phyloP scores from a whole-genome alignment of 2,329 filamentous ascomycete species.

The Fusarium sp. region DNA sequence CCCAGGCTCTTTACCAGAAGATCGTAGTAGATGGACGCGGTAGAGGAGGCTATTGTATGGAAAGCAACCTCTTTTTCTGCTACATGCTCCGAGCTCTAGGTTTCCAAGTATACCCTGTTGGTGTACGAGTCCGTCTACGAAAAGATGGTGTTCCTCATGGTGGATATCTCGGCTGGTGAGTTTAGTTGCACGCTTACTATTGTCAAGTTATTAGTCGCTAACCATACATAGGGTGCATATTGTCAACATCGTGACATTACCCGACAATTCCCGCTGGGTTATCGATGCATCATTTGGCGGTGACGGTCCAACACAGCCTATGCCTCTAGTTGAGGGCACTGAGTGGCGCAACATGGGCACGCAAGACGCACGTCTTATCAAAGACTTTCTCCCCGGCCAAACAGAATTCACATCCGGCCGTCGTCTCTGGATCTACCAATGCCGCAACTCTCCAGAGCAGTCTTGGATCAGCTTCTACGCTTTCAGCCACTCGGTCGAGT shows the following conservation, averaged over 20 bases:
- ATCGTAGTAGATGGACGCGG: slow-evolving; percentile 58
- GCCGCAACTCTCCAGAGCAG: slow-evolving; percentile 62
- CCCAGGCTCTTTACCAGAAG: slow-evolving; percentile 63
- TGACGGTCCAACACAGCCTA: slow-evolving; percentile 69
- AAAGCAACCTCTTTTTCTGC: slow-evolving; percentile 67
- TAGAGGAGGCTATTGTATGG: slow-evolving; percentile 73
- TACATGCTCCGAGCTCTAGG: slow-evolving; percentile 65
- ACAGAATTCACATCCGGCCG: slow-evolving; percentile 55
- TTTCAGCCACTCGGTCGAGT: slow-evolving; percentile 73
- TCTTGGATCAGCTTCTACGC: slow-evolving; percentile 72
- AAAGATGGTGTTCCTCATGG: slow-evolving; percentile 56
- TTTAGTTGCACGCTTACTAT: slow-evolving; percentile 13
- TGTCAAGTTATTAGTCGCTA: slow-evolving; percentile 30
- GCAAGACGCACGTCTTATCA: slow-evolving; percentile 67
- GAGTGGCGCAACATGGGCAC: slow-evolving; percentile 65
- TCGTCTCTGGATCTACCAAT: slow-evolving; percentile 74
- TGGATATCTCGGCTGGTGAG: slow-evolving; percentile 63
- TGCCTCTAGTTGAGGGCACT: slow-evolving; percentile 63
- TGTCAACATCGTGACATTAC: slow-evolving; percentile 70
- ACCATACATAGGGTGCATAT: slow-evolving; percentile 62
- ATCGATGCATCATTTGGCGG: slow-evolving; percentile 76
- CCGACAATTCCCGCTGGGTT: slow-evolving; percentile 62
- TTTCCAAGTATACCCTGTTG: slow-evolving; percentile 67
- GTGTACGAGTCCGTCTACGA: slow-evolving; percentile 62
- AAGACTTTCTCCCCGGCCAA: slow-evolving; percentile 62